Evolutionary conservation across 768 basidiomycete species (phyloP), one percentile per base, ranked within the genome.

Genomic region (Gloeophyllum trabeum): DNA sequence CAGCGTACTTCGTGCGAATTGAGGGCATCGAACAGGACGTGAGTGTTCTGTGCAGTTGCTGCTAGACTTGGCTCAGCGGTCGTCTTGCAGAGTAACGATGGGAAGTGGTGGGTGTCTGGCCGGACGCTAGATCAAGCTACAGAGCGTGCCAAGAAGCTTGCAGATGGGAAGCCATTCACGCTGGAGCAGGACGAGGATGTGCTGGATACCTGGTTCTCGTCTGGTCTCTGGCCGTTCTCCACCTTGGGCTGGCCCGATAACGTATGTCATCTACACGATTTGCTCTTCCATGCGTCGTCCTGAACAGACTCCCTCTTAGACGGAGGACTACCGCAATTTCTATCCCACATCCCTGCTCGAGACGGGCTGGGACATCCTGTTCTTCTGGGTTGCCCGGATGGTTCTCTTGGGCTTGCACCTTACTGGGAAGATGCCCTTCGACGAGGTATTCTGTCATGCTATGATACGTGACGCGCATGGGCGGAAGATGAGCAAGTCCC

Each of bases 321-420:
- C 90, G 0, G 47, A 64, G 3, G 94, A 98, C 56, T 51, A 89
- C 32, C 59, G 79, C 48, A 66, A 69, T 23, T 98, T 88, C 67
- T 99, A 93, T 60, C 96, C 96, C 0, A 65, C 88, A 2, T 75
- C 80, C n/a, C 51, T 98, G 35, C 76, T 98, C 23, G 96, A 98
- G 65, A 99, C 96, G 0, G 96, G 96, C 36, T 98, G 96, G 94
- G 96, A 98, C 49, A 98, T 98, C 53, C 62, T 99, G n/a, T 93
- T 93, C 73, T 98, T 98, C 76, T 99, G 96, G 96, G 94, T 98
- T 5, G 93, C 96, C 13, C 84, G 96, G 34, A 99, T 98, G 94
- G 94, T 87, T 39, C 65, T 99, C 54, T 78, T 98, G 25, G 94
- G 96, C 34, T 64, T 90, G 52, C 73, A 83, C 43, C 76, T 97